Evolutionary conservation across 176 grass and related monocot species (phyloP).

Genomic region (Rhipidocladum racemiflorum): DNA sequence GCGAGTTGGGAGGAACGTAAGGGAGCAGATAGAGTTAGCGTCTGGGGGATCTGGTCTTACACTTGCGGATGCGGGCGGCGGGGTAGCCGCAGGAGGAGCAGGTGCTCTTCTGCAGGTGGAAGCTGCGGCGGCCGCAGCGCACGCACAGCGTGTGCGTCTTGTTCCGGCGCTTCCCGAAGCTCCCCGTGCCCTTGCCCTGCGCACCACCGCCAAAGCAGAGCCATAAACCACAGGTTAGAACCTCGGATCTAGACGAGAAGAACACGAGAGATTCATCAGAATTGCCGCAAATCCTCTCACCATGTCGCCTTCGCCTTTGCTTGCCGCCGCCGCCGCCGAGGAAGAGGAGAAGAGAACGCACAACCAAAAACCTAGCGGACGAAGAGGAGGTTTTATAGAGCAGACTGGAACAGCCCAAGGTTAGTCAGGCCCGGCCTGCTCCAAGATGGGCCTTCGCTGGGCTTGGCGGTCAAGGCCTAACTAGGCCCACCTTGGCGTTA

Average conservation of each 20-base stretch:
- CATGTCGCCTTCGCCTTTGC: conserved; percentile 28
- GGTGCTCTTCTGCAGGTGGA: conserved; percentile 94
- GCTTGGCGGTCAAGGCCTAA: not conserved
- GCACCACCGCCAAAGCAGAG: not conserved
- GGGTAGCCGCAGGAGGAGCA: conserved; percentile 87
- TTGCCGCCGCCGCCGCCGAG: conserved; percentile 14
- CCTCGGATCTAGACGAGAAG: not conserved
- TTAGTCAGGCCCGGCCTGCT: not conserved
- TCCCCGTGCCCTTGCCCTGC: conserved; percentile 81
- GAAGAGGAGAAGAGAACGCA: not conserved
- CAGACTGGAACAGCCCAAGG: no score
- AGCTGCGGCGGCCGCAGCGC: conserved; percentile 79
- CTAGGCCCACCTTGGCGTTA: not conserved
- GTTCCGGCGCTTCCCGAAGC: conserved; percentile 94
- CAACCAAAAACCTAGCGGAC: conserved; percentile 4
- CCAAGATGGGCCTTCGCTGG: not conserved
- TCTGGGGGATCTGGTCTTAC: conserved; percentile 28
- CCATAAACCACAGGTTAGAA: not conserved
- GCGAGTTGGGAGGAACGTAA: not conserved
- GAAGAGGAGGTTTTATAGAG: conserved; percentile 2
- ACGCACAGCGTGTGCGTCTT: conserved; percentile 97
- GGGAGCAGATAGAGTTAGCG: not conserved
- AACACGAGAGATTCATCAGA: not conserved
- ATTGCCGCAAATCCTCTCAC: not conserved
- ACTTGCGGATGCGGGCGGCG: conserved; percentile 92